These are phyloP conservation scores for Gynandropsis gynandra DNA, from an alignment of 345 rosid genomes.

Conservation along the genomic window DNA sequence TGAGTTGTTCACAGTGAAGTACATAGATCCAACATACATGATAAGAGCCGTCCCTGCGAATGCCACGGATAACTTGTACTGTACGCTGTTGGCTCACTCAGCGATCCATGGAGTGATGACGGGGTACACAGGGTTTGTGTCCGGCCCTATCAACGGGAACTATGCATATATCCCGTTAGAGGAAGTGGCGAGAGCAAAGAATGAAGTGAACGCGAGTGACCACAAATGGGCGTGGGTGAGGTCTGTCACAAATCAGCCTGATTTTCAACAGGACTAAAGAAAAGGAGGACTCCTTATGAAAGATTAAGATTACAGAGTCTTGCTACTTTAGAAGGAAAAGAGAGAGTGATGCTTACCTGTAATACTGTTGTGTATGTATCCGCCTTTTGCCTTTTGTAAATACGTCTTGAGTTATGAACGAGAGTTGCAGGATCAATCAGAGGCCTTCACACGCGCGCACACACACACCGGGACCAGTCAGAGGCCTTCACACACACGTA, in stretches of 20 bases:
- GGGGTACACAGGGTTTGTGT: constrained; percentile 75
- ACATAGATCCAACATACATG: constrained; percentile 93
- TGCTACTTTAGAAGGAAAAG: too few relatives aligned
- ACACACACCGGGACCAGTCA: too few relatives aligned
- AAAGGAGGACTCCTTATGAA: too few relatives aligned
- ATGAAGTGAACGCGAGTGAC: constrained; percentile 53
- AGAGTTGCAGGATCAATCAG: too few relatives aligned
- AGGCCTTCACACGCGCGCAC: too few relatives aligned
- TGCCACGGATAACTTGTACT: constrained; percentile 66
- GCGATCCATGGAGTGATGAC: constrained; percentile 92
- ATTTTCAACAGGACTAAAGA: constrained; percentile 32
- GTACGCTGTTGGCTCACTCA: constrained; percentile 84
- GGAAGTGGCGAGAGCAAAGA: constrained; percentile 62
- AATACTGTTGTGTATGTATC: too few relatives aligned
- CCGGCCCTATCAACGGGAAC: constrained; percentile 83
- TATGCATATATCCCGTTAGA: constrained; percentile 74
- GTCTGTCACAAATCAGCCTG: constrained; percentile 79
- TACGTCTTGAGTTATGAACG: too few relatives aligned
- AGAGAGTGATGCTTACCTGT: too few relatives aligned
- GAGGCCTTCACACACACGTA: too few relatives aligned
- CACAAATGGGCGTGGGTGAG: constrained; percentile 96
- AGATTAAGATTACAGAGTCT: not conserved
- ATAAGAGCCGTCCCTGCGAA: constrained; percentile 86
- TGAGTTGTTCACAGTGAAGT: constrained; percentile 70
- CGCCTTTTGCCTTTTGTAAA: too few relatives aligned